These are phyloP conservation scores for Geotrichum macrosporum DNA, from an alignment of 1,139 yeast species.

Conservation along the genomic window DNA sequence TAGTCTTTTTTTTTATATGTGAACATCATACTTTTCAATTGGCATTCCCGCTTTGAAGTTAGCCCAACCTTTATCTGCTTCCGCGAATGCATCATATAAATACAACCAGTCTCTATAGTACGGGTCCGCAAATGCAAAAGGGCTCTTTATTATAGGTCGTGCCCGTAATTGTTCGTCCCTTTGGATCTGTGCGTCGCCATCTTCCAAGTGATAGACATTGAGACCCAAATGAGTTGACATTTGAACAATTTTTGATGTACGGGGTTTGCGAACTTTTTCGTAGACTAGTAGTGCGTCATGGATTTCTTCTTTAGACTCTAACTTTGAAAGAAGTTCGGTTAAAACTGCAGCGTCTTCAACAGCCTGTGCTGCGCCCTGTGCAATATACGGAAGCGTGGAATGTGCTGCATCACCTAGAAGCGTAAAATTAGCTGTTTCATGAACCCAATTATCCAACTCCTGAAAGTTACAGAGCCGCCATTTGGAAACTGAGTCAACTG, in stretches of 20 bases:
- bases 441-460: constrained; percentile 31
- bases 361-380: constrained; percentile 45
- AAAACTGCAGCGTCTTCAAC: constrained; percentile 38
- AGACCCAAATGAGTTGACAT: constrained; percentile 32
- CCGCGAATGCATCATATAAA: constrained; percentile 36
- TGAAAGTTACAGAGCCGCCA: constrained; percentile 34
- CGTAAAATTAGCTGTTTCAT: constrained; percentile 28
- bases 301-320: constrained; percentile 33
- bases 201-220: constrained; percentile 34
- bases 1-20: too few relatives aligned
- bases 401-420: constrained; percentile 42
- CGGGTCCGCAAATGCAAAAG: constrained; percentile 37
- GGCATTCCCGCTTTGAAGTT: constrained; percentile 3
- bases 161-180: constrained; percentile 34
- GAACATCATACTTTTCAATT: constrained; percentile 5
- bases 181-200: constrained; percentile 32
- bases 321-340: constrained; percentile 37
- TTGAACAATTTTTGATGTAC: constrained; percentile 34
- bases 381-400: constrained; percentile 43
- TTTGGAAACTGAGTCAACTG: constrained; percentile 30
- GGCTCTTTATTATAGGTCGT: constrained; percentile 29
- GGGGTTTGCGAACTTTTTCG: constrained; percentile 34
- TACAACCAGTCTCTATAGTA: constrained; percentile 33
- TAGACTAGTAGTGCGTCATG: constrained; percentile 23
- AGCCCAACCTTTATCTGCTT: constrained; percentile 21